phyloP scores from a whole-genome alignment of 1,284 basidiomycete species.

The Apiotrichum brassicae region DNA sequence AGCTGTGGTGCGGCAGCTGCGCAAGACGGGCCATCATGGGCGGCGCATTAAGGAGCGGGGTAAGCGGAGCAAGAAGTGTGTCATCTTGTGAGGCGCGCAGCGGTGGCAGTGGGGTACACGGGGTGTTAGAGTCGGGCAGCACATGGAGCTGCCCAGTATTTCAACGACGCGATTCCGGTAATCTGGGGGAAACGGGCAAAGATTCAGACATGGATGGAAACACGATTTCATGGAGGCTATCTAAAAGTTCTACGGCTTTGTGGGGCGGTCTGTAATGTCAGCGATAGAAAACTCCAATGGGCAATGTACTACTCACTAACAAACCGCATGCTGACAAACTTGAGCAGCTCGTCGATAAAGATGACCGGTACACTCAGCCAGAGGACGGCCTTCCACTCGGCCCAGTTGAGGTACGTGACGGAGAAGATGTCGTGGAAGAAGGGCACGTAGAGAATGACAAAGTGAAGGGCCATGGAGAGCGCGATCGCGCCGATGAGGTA shows the following conservation, averaged over 20 bases:
- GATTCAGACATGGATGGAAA: too few relatives aligned
- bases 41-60: slow-evolving; percentile 2
- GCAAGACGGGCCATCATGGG: slow-evolving; percentile 10
- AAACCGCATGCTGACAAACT: slow-evolving; percentile 48
- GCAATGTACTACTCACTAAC: slow-evolving; percentile 6
- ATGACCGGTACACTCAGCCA: slow-evolving; percentile 83
- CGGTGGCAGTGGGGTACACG: too few relatives aligned
- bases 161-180: too few relatives aligned
- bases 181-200: too few relatives aligned
- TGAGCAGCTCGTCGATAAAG: slow-evolving; percentile 83
- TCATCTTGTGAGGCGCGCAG: slow-evolving; percentile 16
- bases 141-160: too few relatives aligned
- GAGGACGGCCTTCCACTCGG: slow-evolving; percentile 93
- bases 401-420: slow-evolving; percentile 83
- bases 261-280: neutral
- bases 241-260: too few relatives aligned
- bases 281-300: neutral
- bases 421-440: slow-evolving; percentile 89
- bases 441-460: slow-evolving; percentile 90
- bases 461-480: slow-evolving; percentile 84
- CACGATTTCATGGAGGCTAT: too few relatives aligned
- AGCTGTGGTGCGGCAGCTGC: slow-evolving; percentile 26
- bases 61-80: slow-evolving; percentile 18
- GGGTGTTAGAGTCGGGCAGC: too few relatives aligned
- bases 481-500: slow-evolving; percentile 83